phyloP scores from a whole-genome alignment of 1,139 yeast genomes.

The Saccharomycopsis crataegensis region DNA sequence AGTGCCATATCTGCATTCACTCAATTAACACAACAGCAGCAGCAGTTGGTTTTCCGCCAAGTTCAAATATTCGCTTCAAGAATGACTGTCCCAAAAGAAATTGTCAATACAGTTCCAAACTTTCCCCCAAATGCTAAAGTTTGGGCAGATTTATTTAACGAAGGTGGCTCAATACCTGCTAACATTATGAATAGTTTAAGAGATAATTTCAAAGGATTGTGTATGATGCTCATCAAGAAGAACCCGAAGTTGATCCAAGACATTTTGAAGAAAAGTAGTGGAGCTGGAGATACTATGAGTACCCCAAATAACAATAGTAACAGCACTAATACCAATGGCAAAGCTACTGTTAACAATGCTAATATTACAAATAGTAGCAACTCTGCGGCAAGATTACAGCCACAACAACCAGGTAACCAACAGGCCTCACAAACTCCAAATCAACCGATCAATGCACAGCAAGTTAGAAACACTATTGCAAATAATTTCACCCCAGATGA shows the following conservation, averaged over 20 bases:
- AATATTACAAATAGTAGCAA: too few relatives aligned
- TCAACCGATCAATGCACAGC: not conserved
- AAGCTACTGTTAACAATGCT: not conserved
- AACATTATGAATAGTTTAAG: conserved; percentile 1
- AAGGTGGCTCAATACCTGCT: conserved; percentile 1
- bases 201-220: conserved; percentile 7
- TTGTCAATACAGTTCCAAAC: conserved; percentile 6
- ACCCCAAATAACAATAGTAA: not conserved
- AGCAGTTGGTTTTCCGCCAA: conserved; percentile 6
- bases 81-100: conserved; percentile 8
- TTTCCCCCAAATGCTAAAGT: conserved; percentile 11
- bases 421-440: not conserved
- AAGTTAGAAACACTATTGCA: not conserved
- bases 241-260: conserved; percentile 11
- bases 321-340: not conserved
- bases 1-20: not conserved
- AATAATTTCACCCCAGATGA: conserved; percentile 10
- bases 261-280: conserved; percentile 1
- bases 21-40: conserved; percentile 10
- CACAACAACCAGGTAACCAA: too few relatives aligned
- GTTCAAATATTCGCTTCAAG: conserved; percentile 10
- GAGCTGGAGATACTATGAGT: not conserved
- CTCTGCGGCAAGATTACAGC: too few relatives aligned
- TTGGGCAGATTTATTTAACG: conserved; percentile 15
- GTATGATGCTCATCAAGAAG: conserved; percentile 8